Evolutionary conservation across 495 filamentous ascomycete genomes (phyloP), one percentile per base, ranked within the genome.

Genomic region (Aspergillus baeticus): DNA sequence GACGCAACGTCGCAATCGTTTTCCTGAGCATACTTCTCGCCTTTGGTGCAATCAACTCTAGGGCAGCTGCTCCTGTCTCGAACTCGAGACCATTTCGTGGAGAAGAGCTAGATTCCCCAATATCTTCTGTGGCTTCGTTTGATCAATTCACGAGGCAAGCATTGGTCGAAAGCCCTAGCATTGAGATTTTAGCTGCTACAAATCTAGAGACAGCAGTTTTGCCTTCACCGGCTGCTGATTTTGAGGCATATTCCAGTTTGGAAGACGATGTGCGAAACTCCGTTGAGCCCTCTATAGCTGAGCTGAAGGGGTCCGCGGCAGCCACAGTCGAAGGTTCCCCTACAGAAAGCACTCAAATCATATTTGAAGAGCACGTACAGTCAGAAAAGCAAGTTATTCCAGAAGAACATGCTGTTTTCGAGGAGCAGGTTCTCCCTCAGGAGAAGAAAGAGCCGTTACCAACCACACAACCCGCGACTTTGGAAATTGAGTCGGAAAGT

Each of bases 1-100:
- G 76, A 44, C 83, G 85, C 60, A 95, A 95, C 62, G 70, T 93
- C 1, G 76, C 79, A 5, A 87, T 95, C 42, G 71, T 80, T 1
- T 53, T 86, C 3, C 76, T 93, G 22, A 81, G 81, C 53, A 29
- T 85, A 6, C 65, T 90, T 10, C 73, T 88, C 10, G 64, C 83
- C 1, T 68, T 87, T n/a, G 71, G 88, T 10, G 77, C 78, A 5
- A 57, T 72, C 4, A 63, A 66, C 5, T 56, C 59, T 46, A 33
- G 49, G 1, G 55, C 67, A 8, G 61, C 53, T 54, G 15, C 35
- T 22, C n/a, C 54, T 39, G 10, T 20, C 35, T 52, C 63, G 14
- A 41, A 60, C 7, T 29, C 67, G 10, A 55, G 45, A 14, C 54
- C 57, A 1, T 66, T 69, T 31, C 51, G 65, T 1, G 50, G 35